phyloP scores from a whole-genome alignment of 352 stramenopile genomes.

The Blastocystis sp. region DNA sequence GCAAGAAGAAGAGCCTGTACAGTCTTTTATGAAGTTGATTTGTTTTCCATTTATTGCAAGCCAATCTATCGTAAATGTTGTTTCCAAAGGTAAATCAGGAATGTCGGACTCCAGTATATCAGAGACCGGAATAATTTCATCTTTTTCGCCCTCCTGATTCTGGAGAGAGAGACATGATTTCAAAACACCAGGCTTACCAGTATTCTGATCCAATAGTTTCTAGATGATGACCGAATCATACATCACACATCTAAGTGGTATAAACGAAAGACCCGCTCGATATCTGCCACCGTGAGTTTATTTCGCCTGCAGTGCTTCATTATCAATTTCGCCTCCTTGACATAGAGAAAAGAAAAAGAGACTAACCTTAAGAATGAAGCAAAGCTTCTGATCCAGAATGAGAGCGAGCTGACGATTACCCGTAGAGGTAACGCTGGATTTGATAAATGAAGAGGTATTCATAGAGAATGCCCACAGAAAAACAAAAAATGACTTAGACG shows the following conservation, averaged over 20 bases:
- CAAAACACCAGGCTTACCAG: neutral
- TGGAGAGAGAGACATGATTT: neutral
- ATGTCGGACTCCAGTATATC: neutral
- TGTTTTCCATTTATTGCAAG: conserved; percentile 22
- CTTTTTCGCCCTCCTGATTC: neutral
- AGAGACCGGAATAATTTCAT: neutral
- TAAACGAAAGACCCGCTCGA: neutral
- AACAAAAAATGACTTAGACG: too few species aligned
- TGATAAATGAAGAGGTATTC: too few species aligned
- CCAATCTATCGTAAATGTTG: neutral
- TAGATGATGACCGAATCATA: neutral
- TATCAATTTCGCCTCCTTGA: conserved; percentile 8
- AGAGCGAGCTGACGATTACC: neutral
- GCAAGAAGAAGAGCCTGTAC: neutral
- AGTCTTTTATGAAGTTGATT: neutral
- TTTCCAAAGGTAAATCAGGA: conserved; percentile 31
- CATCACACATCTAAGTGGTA: neutral
- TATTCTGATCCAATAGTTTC: conserved; percentile 13
- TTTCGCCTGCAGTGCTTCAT: conserved; percentile 9
- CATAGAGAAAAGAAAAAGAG: neutral
- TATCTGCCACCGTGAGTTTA: neutral
- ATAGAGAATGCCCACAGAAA: too few species aligned
- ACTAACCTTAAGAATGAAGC: neutral
- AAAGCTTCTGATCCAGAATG: neutral
- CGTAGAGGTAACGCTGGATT: too few species aligned